Conservation (phyloP, 257 asterid species). For the Catharanthus roseus region DNA sequence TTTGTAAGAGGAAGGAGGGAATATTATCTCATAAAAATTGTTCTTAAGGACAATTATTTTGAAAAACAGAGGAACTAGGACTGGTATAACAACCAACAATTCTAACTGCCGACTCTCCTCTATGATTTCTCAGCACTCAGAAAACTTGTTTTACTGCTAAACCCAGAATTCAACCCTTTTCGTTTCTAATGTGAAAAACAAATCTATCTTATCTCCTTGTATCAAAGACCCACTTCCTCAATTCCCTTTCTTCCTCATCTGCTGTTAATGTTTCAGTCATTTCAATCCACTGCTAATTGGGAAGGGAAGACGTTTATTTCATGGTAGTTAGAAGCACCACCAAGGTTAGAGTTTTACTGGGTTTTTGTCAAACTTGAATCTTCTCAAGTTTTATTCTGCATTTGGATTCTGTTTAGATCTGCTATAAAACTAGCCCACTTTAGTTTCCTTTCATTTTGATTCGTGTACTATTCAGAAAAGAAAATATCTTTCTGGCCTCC, state of each 20-base stretch:
- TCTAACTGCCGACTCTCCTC: background rate
- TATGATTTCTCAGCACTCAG: background rate
- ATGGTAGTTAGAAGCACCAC: background rate
- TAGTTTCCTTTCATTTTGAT: background rate
- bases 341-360: background rate
- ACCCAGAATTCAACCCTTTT: slow-evolving; percentile 3
- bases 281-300: background rate
- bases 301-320: background rate
- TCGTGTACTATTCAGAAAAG: background rate
- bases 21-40: too few species aligned
- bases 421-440: background rate
- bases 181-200: background rate
- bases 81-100: background rate
- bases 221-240: background rate
- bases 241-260: background rate
- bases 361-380: background rate
- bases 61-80: too few species aligned
- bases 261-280: background rate
- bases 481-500: background rate
- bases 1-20: too few species aligned
- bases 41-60: too few species aligned
- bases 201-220: slow-evolving; percentile 3
- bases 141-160: background rate
- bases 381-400: background rate
- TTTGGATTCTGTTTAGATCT: slow-evolving; percentile 18